Percentiles rank a stretch among this genome's conserved stretches.
Evolutionary conservation across 441 rosid genomes (phyloP).

Genomic region (Populus hybrid): DNA sequence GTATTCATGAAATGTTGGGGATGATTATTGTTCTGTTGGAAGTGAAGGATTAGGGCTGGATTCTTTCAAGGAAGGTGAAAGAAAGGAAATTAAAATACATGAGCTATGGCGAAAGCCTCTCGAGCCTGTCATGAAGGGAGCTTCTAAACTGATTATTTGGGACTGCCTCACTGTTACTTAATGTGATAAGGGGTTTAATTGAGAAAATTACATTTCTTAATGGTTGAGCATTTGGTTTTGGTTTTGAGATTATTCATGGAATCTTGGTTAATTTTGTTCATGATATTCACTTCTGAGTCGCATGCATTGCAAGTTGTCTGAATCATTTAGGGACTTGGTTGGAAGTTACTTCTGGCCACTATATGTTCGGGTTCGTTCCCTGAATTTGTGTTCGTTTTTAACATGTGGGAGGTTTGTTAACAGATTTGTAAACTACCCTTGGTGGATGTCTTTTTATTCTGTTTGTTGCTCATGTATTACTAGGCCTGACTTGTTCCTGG

Average conservation of each 20-base stretch:
- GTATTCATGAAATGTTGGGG: neutral
- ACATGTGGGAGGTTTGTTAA: neutral
- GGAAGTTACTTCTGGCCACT: neutral
- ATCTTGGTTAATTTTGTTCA: neutral
- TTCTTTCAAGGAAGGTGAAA: neutral
- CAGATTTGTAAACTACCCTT: neutral
- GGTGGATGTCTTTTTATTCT: neutral
- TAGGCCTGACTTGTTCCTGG: neutral
- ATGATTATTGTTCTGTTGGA: neutral
- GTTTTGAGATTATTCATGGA: neutral
- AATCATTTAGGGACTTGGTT: neutral
- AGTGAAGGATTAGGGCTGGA: neutral
- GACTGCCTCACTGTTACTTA: neutral
- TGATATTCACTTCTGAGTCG: neutral
- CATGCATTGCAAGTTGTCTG: neutral
- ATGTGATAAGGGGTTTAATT: neutral
- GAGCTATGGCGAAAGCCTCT: neutral
- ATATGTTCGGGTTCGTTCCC: neutral
- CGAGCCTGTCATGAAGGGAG: neutral
- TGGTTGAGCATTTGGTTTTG: neutral
- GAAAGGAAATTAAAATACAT: neutral
- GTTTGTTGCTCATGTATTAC: neutral
- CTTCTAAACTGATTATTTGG: neutral
- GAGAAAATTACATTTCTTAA: neutral
- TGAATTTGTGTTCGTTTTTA: neutral